phyloP scores from a whole-genome alignment of 116 monocot genomes.

The Cymodocea nodosa region DNA sequence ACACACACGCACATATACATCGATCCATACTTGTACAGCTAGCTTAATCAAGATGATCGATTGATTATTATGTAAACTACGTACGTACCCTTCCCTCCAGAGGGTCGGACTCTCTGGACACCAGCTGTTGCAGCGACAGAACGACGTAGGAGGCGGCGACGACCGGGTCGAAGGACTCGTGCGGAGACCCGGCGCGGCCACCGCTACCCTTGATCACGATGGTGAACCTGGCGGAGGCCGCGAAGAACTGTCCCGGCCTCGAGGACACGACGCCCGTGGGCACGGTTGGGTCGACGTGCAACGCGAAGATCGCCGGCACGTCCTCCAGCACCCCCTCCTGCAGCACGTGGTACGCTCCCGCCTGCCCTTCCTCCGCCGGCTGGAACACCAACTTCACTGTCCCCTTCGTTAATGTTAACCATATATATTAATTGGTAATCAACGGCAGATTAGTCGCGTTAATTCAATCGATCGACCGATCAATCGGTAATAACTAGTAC shows the following conservation, averaged over 20 bases:
- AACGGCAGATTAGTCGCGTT: too few species aligned
- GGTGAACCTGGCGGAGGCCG: constrained; percentile 33
- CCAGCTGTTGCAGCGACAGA: constrained; percentile 39
- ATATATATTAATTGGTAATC: too few species aligned
- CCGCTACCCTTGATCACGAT: constrained; percentile 26
- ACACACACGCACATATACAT: too few species aligned
- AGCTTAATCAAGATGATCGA: too few species aligned
- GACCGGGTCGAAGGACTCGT: constrained; percentile 22
- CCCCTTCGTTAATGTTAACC: too few species aligned
- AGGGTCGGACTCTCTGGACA: too few species aligned
- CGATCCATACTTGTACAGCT: too few species aligned
- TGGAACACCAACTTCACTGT: constrained; percentile 69
- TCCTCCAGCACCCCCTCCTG: constrained; percentile 35
- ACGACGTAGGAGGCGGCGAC: constrained; percentile 36
- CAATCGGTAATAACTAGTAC: too few species aligned
- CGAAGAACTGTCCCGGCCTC: constrained; percentile 40
- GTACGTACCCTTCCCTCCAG: too few species aligned
- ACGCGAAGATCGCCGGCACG: constrained; percentile 34
- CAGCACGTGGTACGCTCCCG: constrained; percentile 45
- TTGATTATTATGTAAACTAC: too few species aligned
- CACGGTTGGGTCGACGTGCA: constrained; percentile 31
- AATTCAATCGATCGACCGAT: too few species aligned
- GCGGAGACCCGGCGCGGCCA: constrained; percentile 35
- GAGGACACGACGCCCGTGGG: constrained; percentile 35
- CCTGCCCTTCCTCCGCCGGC: constrained; percentile 50